phyloP scores from a whole-genome alignment of 2,329 filamentous ascomycete species.

The Beauveria brongniartii region DNA sequence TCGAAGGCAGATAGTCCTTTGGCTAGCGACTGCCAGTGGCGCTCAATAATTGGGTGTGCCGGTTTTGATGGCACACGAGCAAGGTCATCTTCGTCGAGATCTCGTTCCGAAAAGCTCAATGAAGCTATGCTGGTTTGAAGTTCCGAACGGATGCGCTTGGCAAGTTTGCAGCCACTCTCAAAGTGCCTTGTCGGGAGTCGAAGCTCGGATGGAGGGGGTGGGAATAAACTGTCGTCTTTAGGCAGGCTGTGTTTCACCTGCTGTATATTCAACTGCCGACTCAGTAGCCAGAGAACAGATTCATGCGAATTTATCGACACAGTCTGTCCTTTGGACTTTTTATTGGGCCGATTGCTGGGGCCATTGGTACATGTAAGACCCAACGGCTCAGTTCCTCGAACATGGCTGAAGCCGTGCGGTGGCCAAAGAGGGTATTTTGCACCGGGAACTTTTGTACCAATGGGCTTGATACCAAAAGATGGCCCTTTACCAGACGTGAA shows the following conservation, averaged over 20 bases:
- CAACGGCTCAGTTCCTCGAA: constrained; percentile 39
- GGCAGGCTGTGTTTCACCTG: constrained; percentile 21
- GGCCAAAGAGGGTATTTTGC: constrained; percentile 65
- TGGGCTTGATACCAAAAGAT: constrained; percentile 36
- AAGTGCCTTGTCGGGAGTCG: constrained; percentile 49
- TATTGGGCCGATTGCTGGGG: constrained; percentile 14
- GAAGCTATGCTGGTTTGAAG: constrained; percentile 26
- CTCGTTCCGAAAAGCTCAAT: constrained; percentile 3
- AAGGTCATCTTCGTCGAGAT: constrained; percentile 30
- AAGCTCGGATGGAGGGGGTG: constrained; percentile 38
- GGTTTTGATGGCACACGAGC: constrained; percentile 14
- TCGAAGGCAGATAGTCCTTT: constrained; percentile 72
- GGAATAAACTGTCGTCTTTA: constrained; percentile 30
- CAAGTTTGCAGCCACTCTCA: constrained; percentile 48
- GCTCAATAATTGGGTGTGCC: constrained; percentile 50
- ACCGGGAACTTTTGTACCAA: constrained; percentile 54
- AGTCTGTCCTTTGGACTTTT: constrained; percentile 43
- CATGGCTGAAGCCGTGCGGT: constrained; percentile 52
- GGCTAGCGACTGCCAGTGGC: constrained; percentile 52
- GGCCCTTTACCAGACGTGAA: constrained; percentile 26
- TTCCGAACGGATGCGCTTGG: constrained; percentile 38
- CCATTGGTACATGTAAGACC: neutral
- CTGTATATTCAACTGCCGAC: neutral
- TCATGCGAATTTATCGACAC: constrained; percentile 33
- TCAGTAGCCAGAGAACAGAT: constrained; percentile 28